These are phyloP conservation scores for Alternaria triticina DNA, from an alignment of 2,329 filamentous ascomycete species.

Conservation along the genomic window DNA sequence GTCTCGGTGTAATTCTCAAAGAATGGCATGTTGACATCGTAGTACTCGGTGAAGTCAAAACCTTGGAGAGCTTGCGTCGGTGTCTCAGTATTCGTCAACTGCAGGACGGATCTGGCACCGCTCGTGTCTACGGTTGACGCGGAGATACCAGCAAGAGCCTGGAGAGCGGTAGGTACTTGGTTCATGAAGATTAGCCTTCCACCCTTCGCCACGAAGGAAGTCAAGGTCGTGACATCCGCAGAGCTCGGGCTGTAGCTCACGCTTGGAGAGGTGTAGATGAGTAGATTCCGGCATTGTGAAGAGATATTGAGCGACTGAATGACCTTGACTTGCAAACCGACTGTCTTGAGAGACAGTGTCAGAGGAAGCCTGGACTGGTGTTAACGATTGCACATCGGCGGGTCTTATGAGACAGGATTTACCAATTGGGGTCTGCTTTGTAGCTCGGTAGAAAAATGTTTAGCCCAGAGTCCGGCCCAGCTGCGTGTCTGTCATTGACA, in stretches of 20 bases:
- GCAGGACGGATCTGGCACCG: conserved; percentile 3
- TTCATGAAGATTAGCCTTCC: conserved; percentile 13
- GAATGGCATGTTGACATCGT: conserved; percentile 10
- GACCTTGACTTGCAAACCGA: conserved; percentile 9
- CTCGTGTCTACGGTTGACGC: conserved; percentile 6
- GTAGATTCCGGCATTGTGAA: conserved; percentile 6
- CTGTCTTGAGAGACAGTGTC: conserved; percentile 5
- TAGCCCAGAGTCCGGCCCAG: conserved; percentile 3
- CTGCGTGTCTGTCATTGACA: background rate
- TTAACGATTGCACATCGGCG: background rate
- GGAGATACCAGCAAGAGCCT: conserved; percentile 7
- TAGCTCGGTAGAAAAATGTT: conserved; percentile 10
- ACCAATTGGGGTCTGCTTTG: conserved; percentile 10
- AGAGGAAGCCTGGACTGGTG: conserved; percentile 1
- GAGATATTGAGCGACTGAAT: conserved; percentile 6
- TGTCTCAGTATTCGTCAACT: conserved; percentile 6
- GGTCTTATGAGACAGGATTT: background rate
- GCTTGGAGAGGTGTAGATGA: conserved; percentile 7
- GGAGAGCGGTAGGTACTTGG: conserved; percentile 5
- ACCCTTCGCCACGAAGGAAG: conserved; percentile 7
- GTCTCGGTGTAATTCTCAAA: conserved; percentile 8
- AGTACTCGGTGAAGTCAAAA: conserved; percentile 7
- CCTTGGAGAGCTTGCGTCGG: conserved; percentile 4
- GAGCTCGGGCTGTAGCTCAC: conserved; percentile 10
- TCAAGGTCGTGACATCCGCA: conserved; percentile 2